Base-by-base conservation (phyloP, 1,139 yeast genomes). In the Yamadazyma conglobata region DNA sequence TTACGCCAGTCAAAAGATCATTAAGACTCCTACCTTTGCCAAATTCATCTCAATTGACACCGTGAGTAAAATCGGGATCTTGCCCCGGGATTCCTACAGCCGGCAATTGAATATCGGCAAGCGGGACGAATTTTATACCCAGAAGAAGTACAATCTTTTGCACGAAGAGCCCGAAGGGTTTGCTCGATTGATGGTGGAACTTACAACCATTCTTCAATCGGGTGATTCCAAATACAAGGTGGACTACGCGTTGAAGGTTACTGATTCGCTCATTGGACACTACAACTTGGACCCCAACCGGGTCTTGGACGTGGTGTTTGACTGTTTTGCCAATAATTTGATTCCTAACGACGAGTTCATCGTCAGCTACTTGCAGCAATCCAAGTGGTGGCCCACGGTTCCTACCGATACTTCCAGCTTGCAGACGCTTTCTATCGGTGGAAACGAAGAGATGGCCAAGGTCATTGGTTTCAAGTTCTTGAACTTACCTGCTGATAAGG, bases 101-200 rank as follows among this genome's bases (percentile, higher is more conserved):
- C 62, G 65, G 28, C 62, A 61, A 30, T 51, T 72, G 51, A 64
- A 73, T 41, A 57, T 69, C 37, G 52, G 64, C 12, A 62, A 72
- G 21, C 56, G 80, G 57, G 61, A 77, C 52, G 62, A 73, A 60
- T 48, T 76, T 42, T 84, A 79, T 52, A 79, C 87, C n/a, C 85
- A 84, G 37, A 77, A 74, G 46, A 77, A 84, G 39, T 88, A 64
- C 58, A 86, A 86, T 39, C 58, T 88, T 18, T 48, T 86, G n/a
- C 75, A 79, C 33, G 96, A 89, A 54, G 84, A 84, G 43, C 60
- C 78, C 10, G 91, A 82, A 50, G 98, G 97, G 1, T 91, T 76
- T 55, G 58, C 95, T 10, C 79, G 80, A 46, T 60, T 85, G 22
- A 56, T 79, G 0, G 70, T 70, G 6, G 77, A 79, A 35, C 41